Percentiles rank a stretch among this genome's conserved stretches.
Conservation (phyloP, 75 land plant species). For the Gnetum montanum region DNA sequence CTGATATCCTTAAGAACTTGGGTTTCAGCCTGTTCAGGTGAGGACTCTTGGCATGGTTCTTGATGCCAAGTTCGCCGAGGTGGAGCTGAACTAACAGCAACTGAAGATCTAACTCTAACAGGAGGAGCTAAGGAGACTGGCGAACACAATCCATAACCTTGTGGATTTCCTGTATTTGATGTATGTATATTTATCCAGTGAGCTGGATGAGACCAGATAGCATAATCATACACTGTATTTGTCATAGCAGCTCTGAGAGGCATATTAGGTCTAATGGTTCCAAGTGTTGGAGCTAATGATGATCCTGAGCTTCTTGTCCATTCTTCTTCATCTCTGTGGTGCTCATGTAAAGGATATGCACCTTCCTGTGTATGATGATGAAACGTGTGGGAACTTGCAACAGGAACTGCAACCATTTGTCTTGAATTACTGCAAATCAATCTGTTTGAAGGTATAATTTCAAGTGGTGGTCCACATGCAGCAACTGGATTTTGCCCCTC, state of each 20-base stretch:
- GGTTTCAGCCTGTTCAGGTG: conserved; percentile 2
- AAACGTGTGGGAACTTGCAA: neutral
- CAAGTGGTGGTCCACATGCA: conserved; percentile 7
- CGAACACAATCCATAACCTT: conserved; percentile 1
- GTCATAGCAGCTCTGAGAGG: neutral
- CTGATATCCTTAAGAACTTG: conserved; percentile 5
- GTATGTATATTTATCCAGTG: conserved; percentile 8
- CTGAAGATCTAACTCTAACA: conserved; percentile 7
- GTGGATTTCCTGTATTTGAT: neutral
- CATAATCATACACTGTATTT: neutral
- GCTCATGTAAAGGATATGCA: conserved; percentile 19
- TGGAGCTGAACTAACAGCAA: conserved; percentile 5
- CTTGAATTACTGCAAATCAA: conserved; percentile 4
- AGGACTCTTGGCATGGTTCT: neutral
- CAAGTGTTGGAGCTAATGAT: neutral
- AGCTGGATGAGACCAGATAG: conserved; percentile 4
- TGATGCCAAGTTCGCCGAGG: neutral
- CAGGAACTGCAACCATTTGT: conserved; percentile 1
- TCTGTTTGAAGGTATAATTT: conserved; percentile 9
- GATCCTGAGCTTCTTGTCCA: conserved; percentile 18
- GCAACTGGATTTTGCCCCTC: conserved; percentile 4
- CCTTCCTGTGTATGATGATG: conserved; percentile 12
- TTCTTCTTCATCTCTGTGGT: conserved; percentile 34
- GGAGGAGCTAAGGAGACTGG: conserved; percentile 7
- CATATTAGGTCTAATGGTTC: neutral